Evolutionary conservation across 2,329 filamentous ascomycete genomes (phyloP), one percentile per base, ranked within the genome.

Genomic region (Plenodomus tracheiphilus): DNA sequence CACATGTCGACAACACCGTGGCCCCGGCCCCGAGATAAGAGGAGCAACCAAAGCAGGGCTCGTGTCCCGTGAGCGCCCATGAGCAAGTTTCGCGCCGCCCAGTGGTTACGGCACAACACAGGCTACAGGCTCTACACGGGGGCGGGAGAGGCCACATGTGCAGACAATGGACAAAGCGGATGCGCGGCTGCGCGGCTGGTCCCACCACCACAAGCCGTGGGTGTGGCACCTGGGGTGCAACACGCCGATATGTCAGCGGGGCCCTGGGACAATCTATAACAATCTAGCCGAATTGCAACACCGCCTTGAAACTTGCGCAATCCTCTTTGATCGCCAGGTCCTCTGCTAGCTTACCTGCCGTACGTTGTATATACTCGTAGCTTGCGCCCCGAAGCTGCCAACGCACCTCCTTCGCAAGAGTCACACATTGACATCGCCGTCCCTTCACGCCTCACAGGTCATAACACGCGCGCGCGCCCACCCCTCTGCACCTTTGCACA

Each of bases 41-140:
- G n/a, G 28, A 36, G 43, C 35, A 19, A 42, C 11, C 28, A 37
- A 22, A 40, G 16, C 16, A 21, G 5, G 10, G 5, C 22, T 25
- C 5, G 22, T 10, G 5, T 25, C 22, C 22, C 22, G 10, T 25
- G 22, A 20, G 22, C 16, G 17, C 5, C 30, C 43, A 54, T 69
- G 68, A 69, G 68, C 68, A 69, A 59, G 65, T 70, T 70, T 67
- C 53, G 59, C 59, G 64, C 64, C 64, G 58, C 52, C 53, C 57
- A 36, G 47, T 49, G 43, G 53, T 47, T n/a, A n/a, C n/a, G n/a
- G n/a, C n/a, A n/a, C n/a, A n/a, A n/a, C n/a, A n/a, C n/a, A n/a
- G n/a, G n/a, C n/a, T n/a, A n/a, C n/a, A n/a, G n/a, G n/a, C n/a
- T n/a, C n/a, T n/a, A n/a, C n/a, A n/a, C n/a, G n/a, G n/a, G n/a